Evolutionary conservation across 805 yeast genomes (phyloP).

Genomic region (Tetrapisispora namnaoensis): DNA sequence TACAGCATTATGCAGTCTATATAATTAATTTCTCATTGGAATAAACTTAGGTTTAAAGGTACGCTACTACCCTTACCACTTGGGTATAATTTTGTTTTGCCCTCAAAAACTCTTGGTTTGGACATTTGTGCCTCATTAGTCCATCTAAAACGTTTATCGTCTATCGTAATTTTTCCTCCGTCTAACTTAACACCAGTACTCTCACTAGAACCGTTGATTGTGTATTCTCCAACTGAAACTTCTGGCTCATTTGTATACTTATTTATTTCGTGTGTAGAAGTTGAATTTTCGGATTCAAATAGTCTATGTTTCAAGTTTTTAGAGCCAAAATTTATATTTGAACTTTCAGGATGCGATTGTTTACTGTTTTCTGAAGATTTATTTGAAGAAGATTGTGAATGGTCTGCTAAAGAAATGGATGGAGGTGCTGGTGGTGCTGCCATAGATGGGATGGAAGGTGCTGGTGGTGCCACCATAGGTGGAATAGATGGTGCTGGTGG

Average conservation of each 20-base stretch:
- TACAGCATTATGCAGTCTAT: neutral
- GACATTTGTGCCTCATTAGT: constrained; percentile 63
- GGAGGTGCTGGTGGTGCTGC: constrained; percentile 11
- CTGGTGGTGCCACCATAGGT: constrained; percentile 18
- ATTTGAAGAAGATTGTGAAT: too few relatives aligned
- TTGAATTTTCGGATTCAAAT: constrained; percentile 21
- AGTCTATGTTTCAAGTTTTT: constrained; percentile 20
- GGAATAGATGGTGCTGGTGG: constrained; percentile 16
- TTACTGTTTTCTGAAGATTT: too few relatives aligned
- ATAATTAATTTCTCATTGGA: neutral
- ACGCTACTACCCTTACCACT: constrained; percentile 93
- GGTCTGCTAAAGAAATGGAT: too few relatives aligned
- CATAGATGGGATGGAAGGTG: constrained; percentile 14
- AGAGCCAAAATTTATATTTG: constrained; percentile 8
- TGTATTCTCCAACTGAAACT: constrained; percentile 16
- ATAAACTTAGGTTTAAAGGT: constrained; percentile 51
- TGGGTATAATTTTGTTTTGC: constrained; percentile 72
- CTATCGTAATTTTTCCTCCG: constrained; percentile 38
- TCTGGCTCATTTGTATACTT: constrained; percentile 18
- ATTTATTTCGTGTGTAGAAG: constrained; percentile 24
- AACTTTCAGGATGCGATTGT: constrained; percentile 5
- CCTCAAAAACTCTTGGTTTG: constrained; percentile 72
- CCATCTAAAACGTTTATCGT: constrained; percentile 64
- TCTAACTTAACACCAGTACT: constrained; percentile 15
- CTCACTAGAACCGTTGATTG: constrained; percentile 20